Conservation (phyloP, 2,329 filamentous ascomycete genomes). For the Colletotrichum endophyticum region DNA sequence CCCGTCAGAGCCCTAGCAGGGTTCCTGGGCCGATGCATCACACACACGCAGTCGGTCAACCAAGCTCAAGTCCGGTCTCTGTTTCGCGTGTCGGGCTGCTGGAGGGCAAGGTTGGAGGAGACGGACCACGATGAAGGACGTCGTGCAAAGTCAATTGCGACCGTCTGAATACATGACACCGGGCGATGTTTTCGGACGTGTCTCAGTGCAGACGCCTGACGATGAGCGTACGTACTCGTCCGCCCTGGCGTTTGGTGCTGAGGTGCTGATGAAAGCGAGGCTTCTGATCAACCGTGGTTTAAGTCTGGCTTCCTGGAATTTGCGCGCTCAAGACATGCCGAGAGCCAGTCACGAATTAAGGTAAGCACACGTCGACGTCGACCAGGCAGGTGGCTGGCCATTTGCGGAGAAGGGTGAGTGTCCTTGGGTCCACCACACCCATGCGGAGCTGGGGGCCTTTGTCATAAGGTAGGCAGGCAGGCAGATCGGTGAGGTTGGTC, state of each 20-base stretch:
- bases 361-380: neutral
- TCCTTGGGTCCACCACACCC: too few species aligned
- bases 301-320: neutral
- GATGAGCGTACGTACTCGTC: neutral
- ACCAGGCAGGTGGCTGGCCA: neutral
- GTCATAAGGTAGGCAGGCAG: neutral
- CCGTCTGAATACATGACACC: slow-evolving; percentile 10
- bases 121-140: neutral
- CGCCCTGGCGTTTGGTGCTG: neutral
- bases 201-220: slow-evolving; percentile 7
- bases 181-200: slow-evolving; percentile 8
- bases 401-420: neutral
- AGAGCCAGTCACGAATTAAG: neutral
- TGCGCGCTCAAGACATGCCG: neutral
- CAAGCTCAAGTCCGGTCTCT: neutral
- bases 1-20: neutral
- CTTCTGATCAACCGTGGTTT: neutral
- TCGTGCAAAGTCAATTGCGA: neutral
- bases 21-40: neutral
- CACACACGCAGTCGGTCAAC: neutral
- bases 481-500: neutral
- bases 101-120: neutral
- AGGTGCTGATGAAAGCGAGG: neutral
- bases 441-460: neutral
- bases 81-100: neutral